These are phyloP conservation scores for Botrytis fragariae DNA, from an alignment of 2,329 filamentous ascomycete genomes.

Conservation along the genomic window DNA sequence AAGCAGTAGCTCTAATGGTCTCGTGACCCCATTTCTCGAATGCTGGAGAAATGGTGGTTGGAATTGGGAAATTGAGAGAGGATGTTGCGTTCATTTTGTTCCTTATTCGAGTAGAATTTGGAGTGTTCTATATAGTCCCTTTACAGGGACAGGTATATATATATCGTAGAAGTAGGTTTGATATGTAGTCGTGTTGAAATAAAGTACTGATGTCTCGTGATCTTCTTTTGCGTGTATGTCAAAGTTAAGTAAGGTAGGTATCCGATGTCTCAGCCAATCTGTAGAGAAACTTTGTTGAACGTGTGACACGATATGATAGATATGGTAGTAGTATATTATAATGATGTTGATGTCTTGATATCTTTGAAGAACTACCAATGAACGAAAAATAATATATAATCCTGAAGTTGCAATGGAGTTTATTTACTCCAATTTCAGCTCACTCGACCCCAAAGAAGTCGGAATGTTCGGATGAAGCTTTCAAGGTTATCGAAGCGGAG, in stretches of 20 bases:
- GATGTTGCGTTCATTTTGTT: constrained; percentile 34
- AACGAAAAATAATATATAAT: neutral
- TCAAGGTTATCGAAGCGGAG: neutral
- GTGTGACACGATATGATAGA: neutral
- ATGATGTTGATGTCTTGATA: neutral
- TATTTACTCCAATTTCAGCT: neutral
- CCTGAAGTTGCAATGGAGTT: neutral
- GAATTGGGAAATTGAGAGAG: constrained; percentile 21
- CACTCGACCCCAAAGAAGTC: neutral
- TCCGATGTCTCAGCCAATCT: neutral
- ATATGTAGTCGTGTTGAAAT: neutral
- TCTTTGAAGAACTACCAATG: neutral
- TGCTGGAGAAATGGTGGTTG: constrained; percentile 28
- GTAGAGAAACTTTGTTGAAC: neutral
- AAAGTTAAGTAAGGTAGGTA: neutral
- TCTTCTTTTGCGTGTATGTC: neutral
- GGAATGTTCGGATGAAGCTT: neutral
- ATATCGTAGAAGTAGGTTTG: neutral
- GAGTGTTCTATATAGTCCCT: neutral
- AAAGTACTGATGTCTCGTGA: neutral
- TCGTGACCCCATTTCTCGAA: constrained; percentile 34
- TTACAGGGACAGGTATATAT: neutral
- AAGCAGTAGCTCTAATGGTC: constrained; percentile 31
- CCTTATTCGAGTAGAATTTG: neutral
- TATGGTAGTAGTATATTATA: neutral